phyloP scores from a whole-genome alignment of 306 rosid genomes.

The Trichosanthes truncata region DNA sequence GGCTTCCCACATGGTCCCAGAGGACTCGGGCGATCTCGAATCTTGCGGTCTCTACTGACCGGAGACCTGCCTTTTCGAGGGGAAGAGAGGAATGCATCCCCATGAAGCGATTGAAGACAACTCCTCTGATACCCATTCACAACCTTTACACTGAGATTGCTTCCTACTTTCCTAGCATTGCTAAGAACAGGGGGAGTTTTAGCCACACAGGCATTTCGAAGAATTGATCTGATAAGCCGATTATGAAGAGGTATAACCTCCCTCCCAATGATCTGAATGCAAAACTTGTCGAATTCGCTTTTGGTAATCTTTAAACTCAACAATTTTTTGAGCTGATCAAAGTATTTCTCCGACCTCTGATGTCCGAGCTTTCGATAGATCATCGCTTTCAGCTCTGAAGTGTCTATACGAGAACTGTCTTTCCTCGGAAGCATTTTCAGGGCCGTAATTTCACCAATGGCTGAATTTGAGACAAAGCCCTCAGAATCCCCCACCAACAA shows the following conservation, averaged over 20 bases:
- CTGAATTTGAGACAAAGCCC: conserved; percentile 20
- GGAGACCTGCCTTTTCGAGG: conserved; percentile 39
- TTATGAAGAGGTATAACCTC: conserved; percentile 79
- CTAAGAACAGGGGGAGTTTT: conserved; percentile 60
- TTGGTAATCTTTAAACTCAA: conserved; percentile 63
- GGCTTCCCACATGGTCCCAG: conserved; percentile 52
- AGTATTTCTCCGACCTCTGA: conserved; percentile 63
- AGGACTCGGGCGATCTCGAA: conserved; percentile 44
- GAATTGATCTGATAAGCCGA: conserved; percentile 51
- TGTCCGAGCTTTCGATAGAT: conserved; percentile 56
- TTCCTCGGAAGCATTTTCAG: conserved; percentile 35
- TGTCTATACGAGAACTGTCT: conserved; percentile 52
- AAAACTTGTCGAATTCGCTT: conserved; percentile 53
- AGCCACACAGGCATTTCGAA: conserved; percentile 64
- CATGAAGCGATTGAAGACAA: conserved; percentile 33
- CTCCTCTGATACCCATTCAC: conserved; percentile 35
- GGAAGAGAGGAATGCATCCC: conserved; percentile 40
- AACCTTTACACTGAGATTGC: conserved; percentile 26
- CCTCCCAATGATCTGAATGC: conserved; percentile 58
- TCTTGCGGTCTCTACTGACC: conserved; percentile 28
- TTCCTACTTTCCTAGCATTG: conserved; percentile 23
- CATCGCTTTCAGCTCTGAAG: conserved; percentile 62
- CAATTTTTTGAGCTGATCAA: conserved; percentile 53
- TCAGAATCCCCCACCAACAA: conserved; percentile 22
- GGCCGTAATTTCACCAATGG: conserved; percentile 16